Evolutionary conservation across 164 flowering plant genomes (phyloP), one percentile per base, ranked within the genome.

Genomic region (Liriodendron chinense): DNA sequence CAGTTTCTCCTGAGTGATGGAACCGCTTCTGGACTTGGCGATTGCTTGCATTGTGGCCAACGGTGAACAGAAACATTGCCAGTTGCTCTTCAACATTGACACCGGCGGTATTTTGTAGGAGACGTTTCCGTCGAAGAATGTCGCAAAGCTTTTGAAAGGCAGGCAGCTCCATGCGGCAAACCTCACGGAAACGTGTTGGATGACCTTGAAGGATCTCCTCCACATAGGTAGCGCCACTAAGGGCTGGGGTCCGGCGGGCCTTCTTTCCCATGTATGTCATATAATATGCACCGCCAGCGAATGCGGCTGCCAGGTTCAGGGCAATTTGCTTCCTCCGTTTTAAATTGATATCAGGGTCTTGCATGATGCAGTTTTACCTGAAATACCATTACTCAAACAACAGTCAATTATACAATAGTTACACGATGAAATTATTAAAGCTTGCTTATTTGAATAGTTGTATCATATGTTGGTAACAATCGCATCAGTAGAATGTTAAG

Each of bases 81-180:
- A 34, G 48, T 68, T 68, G 70, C 49, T 68, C 70, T 26, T 68
- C 70, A 26, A 68, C 70, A 14, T 26, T 68, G n/a, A 34, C 25
- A 9, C 34, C 28, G 4, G 34, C 25, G 25, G 68, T 65, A 25
- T 65, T 65, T 8, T 65, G 68, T 24, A 65, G 68, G 13, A 65
- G 34, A 9, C 68, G 4, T 25, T 25, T 12, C 13, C 12, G 25
- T 65, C 34, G 68, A 9, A 65, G 25, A 25, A 25, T 8, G 25
- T 22, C 7, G 9, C 70, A 68, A 26, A 68, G 49, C 70, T 68
- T 34, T 34, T 18, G 12, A n/a, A 68, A 68, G 49, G 21, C 70
- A 3, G 47, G 47, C 21, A 16, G 18, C 21, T 34, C 48, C 70
- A 68, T 68, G 21, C 70, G 24, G 34, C 68, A 65, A 65, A 65